Base-by-base conservation (phyloP, 2,329 filamentous ascomycete species). In the Chrysosporium queenslandicum region DNA sequence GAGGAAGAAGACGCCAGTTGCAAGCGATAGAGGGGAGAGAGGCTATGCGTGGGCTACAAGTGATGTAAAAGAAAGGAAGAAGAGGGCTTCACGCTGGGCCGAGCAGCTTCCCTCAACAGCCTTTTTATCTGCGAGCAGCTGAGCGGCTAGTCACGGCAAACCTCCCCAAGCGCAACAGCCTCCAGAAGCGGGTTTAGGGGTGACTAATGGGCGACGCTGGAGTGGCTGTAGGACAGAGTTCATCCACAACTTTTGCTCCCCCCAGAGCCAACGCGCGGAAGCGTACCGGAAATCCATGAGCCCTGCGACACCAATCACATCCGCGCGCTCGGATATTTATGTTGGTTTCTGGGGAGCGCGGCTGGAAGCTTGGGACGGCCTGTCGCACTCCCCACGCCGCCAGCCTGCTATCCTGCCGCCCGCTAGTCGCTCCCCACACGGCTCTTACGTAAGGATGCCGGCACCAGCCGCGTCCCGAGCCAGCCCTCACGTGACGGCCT, bases 371-470 rank as follows among this genome's bases (percentile, higher is more conserved):
- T 8, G n/a, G 5, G 39, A 11, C 20, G 32, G 32, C 7, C 32
- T 34, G 7, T 11, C 14, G 5, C 8, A 34, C 32, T 4, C 12
- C 7, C 14, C 14, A n/a, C 11, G 6, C 27, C 27, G 18, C 3
- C 16, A 23, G 11, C 7, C 29, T 1, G n/a, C 6, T 34, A 46
- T 5, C 32, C 11, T 14, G 14, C 27, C 43, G 25, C 27, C 27
- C 3, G 2, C n/a, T 37, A 29, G 18, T 14, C 18, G 9, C 3
- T 2, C 21, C 11, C 18, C 32, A 12, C 12, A n/a, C 45, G 45
- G 45, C 45, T 47, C 45, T 47, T 47, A 47, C 37, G 32, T 39
- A 39, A 48, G 36, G 7, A 40, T 48, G 46, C 46, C 46, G 46
- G 20, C 32, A 48, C 46, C 46, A 48, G 36, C 46, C 46, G 46